Evolutionary conservation across 768 basidiomycete genomes (phyloP), one percentile per base, ranked within the genome.

Genomic region (Neoboletus subvelutipes): DNA sequence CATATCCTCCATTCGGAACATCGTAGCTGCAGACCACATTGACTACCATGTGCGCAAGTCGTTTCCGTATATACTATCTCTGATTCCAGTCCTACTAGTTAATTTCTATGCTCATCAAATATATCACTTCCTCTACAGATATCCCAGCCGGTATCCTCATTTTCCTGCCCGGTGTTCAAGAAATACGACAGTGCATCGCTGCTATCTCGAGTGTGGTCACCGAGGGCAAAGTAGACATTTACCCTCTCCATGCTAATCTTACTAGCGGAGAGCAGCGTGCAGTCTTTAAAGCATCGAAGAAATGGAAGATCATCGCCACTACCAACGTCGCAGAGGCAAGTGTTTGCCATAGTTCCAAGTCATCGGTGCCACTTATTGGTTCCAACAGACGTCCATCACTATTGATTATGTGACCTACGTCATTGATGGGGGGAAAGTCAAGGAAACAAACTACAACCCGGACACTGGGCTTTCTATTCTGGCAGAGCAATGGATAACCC

Each of bases 251-350:
- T 65, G 92, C 94, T 12, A 95, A 96, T 69, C 76, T 97, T 22
- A 85, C 92, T 0, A 88, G 78, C 39, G 84, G 87, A 13, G 94
- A 97, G 65, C 95, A 98, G 69, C 82, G 84, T 15, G 75, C 75
- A 9, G 88, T 94, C 1, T 98, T 97, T 66, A 72, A 79, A 10
- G 75, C 75, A 5, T 82, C 83, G 0, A 73, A 79, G 2, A 76
- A 77, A 37, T 87, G 94, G 81, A 96, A 96, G 70, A 82, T 96
- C 29, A 86, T 97, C 43, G 91, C 85, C 0, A 83, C 93, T 0
- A 97, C 95, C 4, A 97, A 97, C 66, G 90, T 98, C 31, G 92
- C 92, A 7, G 92, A 94, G 80, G 91, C 86, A 55, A 52, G 77
- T 67, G 37, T 12, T 17, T 50, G 5, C n/a, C 18, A 15, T 31